Base-by-base conservation (phyloP, 805 yeast species). In the Candida hispaniensis region DNA sequence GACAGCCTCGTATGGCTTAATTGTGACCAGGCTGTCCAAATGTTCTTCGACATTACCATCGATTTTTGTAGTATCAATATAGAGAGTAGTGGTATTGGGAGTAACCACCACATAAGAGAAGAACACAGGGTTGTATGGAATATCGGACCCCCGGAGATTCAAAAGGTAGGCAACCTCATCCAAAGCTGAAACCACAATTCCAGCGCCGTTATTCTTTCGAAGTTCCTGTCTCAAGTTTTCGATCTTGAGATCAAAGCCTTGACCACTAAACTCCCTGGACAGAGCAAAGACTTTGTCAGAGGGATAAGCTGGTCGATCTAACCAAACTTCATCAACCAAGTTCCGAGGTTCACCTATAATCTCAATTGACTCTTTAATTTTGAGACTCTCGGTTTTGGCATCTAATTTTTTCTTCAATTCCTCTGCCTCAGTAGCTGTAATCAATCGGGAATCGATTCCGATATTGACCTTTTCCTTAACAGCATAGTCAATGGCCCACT, bases 81-180 rank as follows among this genome's bases (percentile, higher is more conserved):
- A 82, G 10, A 82, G 57, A 4, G 51, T 48, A 2, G 74, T 69
- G 3, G 35, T 28, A 14, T 38, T 28, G 8, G 50, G 59, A 11
- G 68, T 58, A 18, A 76, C 61, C 7, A 76, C 54, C 2, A 71
- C 61, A 47, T 75, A 79, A 6, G 86, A 64, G 56, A 74, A 83
- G 53, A 88, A 91, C 2, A 85, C 88, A 0, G 97, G 96, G 49
- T 78, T 77, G 52, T 68, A 88, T 4, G 75, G 76, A 40, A 88
- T 76, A 53, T 88, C 97, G 14, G 67, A 69, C 4, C 86, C 81
- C 44, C 98, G 71, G 39, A 88, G 59, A 51, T 88, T 88, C 51
- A 85, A 68, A 26, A 85, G 58, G 95, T 95, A 86, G 6, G 94
- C 91, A 43, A 85, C 72, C 46, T 86, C 94, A 59, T 88, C 96